These are phyloP conservation scores for Erysimum pusillum DNA, from an alignment of 441 rosid species.

Conservation along the genomic window DNA sequence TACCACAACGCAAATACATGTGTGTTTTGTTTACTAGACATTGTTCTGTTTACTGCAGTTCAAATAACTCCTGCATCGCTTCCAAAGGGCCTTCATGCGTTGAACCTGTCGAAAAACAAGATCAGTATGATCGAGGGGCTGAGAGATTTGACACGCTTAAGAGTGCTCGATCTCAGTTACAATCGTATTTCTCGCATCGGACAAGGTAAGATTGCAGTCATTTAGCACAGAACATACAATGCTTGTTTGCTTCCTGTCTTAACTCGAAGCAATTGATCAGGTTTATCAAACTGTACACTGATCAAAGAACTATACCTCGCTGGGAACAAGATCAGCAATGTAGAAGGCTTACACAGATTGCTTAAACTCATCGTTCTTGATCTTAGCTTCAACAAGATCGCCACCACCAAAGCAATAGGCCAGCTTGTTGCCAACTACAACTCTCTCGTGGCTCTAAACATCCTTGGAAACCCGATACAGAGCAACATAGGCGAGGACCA, in stretches of 20 bases:
- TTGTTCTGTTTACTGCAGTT: constrained; percentile 56
- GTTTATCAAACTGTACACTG: constrained; percentile 83
- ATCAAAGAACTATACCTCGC: constrained; percentile 91
- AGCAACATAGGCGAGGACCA: constrained; percentile 83
- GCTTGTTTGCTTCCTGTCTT: constrained; percentile 31
- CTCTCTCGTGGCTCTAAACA: constrained; percentile 82
- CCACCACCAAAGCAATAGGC: constrained; percentile 83
- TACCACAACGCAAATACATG: no score
- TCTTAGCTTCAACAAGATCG: constrained; percentile 93
- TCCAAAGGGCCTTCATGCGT: constrained; percentile 86
- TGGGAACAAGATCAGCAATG: constrained; percentile 91
- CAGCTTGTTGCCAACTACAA: constrained; percentile 94
- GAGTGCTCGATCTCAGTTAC: constrained; percentile 88
- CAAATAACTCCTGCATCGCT: constrained; percentile 74
- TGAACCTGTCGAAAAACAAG: constrained; percentile 88
- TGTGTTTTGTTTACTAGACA: background rate
- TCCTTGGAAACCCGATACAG: constrained; percentile 87
- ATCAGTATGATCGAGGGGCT: constrained; percentile 85
- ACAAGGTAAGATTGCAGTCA: constrained; percentile 61
- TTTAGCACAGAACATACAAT: background rate
- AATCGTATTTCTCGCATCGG: constrained; percentile 91
- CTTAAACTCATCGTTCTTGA: constrained; percentile 85
- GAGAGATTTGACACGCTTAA: constrained; percentile 80
- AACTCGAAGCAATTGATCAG: constrained; percentile 48
- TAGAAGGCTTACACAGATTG: constrained; percentile 90